Percentiles rank a stretch among this genome's conserved stretches.
Conservation (phyloP, 179 eudicot genomes). For the Silene noctiflora region DNA sequence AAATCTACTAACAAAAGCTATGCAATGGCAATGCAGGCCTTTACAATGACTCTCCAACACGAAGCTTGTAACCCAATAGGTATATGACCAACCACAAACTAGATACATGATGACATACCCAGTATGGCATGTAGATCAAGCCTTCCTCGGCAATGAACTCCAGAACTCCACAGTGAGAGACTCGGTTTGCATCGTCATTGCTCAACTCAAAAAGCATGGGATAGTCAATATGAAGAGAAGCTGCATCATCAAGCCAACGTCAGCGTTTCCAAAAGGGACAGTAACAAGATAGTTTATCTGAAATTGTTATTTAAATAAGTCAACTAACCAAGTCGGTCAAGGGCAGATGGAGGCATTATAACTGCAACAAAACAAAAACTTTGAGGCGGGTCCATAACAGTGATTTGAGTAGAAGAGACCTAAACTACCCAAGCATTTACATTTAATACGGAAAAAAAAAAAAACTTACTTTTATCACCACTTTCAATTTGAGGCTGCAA, state of each 20-base stretch:
- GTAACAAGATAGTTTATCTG: not conserved
- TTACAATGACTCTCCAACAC: not conserved
- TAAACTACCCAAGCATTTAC: not conserved
- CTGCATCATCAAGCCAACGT: constrained; percentile 38
- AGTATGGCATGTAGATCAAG: constrained; percentile 93
- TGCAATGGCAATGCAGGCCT: not conserved
- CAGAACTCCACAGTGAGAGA: constrained; percentile 89
- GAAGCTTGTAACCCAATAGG: not conserved
- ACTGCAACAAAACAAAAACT: constrained; percentile 46
- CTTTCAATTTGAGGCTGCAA: constrained; percentile 88
- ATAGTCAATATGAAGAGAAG: constrained; percentile 79
- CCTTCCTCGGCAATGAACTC: constrained; percentile 98
- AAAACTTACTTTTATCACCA: constrained; percentile 83
- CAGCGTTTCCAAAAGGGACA: constrained; percentile 8
- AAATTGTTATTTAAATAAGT: not conserved
- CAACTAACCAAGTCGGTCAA: constrained; percentile 88
- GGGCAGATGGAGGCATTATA: constrained; percentile 98
- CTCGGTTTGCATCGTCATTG: constrained; percentile 62
- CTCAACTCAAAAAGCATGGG: constrained; percentile 83
- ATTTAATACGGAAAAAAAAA: not conserved
- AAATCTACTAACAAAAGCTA: not conserved
- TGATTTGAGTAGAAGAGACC: constrained; percentile 8
- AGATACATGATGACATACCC: constrained; percentile 46
- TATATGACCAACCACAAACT: constrained; percentile 11
- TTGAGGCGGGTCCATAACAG: constrained; percentile 5